Evolutionary conservation across 1,139 yeast species (phyloP), one percentile per base, ranked within the genome.

Genomic region (Pichia norvegensis): DNA sequence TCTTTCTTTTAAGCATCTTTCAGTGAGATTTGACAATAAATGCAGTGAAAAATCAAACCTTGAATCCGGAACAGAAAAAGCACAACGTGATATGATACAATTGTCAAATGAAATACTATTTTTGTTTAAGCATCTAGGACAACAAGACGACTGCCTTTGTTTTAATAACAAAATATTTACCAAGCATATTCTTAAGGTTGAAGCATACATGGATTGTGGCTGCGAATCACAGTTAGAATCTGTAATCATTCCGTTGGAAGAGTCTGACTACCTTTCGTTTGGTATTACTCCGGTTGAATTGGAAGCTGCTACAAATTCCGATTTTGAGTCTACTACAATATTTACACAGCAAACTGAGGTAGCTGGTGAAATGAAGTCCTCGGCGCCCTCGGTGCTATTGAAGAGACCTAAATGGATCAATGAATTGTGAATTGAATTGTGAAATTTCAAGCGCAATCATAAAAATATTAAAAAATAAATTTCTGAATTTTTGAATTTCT

Each of bases 81-180:
- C 36, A 14, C 46, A 44, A 22, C 13, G 10, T 4, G 44, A 44
- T 37, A 36, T 44, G 46, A 22, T 44, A 4, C 36, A 31, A 13
- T 31, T 44, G 14, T 27, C 41, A 5, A 11, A 11, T 19, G 46
- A 44, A 33, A 7, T 44, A 6, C 27, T 16, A 22, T 20, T 21
- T 21, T 36, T 44, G 25, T 27, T 44, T 5, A 25, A 44, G 7
- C 40, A 36, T 29, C 10, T 21, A 16, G 35, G 27, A 23, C 29
- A 11, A 19, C 16, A 11, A 25, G 7, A 5, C n/a, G 29, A 21
- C 4, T 14, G 16, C 16, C 21, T 16, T 25, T 17, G 10, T 10
- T 37, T 25, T 11, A 25, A 17, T 9, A 37, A 40, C 13, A n/a
- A 33, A 16, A 33, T 21, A 14, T 41, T 41, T 27, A 40, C 29